A percentile compares a stretch with the other conserved stretches of the same genome.
These are phyloP conservation scores for Scolecobasidium constrictum DNA, from an alignment of 2,329 filamentous ascomycete species.

Conservation along the genomic window DNA sequence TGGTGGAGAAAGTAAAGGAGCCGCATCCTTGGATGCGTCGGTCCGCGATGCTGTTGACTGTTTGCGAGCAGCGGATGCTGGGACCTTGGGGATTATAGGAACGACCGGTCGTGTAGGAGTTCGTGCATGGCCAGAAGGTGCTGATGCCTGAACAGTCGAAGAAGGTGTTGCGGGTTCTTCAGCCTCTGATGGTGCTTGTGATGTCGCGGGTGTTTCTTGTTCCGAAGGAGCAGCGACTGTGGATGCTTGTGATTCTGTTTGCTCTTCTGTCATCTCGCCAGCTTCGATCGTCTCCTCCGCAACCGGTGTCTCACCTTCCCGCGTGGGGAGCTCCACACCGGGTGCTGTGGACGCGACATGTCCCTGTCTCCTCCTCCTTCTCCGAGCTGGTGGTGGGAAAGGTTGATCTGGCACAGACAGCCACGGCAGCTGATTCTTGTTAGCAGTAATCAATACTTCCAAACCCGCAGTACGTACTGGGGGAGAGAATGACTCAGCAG, in stretches of 20 bases:
- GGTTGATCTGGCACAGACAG: conserved; percentile 42
- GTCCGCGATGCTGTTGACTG: neutral
- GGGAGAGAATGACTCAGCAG: neutral
- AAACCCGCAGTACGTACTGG: neutral
- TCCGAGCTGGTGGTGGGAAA: conserved; percentile 42
- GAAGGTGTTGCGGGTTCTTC: conserved; percentile 47
- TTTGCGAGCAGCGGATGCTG: conserved; percentile 19
- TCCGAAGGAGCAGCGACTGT: conserved; percentile 34
- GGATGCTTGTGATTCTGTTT: conserved; percentile 30
- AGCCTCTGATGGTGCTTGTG: conserved; percentile 45
- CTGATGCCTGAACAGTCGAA: conserved; percentile 30
- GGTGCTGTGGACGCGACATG: conserved; percentile 26
- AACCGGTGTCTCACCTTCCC: conserved; percentile 22
- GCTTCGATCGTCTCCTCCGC: conserved; percentile 13
- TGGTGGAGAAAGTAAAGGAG: neutral
- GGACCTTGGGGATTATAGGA: conserved; percentile 33
- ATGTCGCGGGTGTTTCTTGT: conserved; percentile 46
- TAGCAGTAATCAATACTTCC: neutral
- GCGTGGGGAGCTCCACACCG: conserved; percentile 40
- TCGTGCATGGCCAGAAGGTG: conserved; percentile 22
- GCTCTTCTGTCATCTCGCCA: conserved; percentile 17
- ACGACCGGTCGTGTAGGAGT: conserved; percentile 38
- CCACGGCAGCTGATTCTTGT: conserved; percentile 42
- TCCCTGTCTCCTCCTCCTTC: conserved; percentile 33
- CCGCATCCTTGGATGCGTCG: neutral